Conservation (phyloP, 2,329 filamentous ascomycete genomes). For the Phaeophleospora eucalypticola region DNA sequence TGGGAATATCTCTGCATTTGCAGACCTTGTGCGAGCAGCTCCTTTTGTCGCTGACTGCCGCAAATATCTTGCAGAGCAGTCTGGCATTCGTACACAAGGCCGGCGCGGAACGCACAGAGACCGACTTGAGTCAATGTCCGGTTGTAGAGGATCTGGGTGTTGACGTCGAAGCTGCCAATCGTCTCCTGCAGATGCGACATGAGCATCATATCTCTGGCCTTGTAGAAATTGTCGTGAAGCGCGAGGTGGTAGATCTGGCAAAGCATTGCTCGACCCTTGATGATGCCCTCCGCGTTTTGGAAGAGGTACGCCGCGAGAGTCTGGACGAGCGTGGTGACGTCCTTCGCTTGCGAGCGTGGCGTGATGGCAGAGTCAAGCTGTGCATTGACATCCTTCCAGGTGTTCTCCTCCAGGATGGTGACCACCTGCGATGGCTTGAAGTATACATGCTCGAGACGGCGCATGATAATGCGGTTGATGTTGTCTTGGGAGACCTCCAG, state of each 20-base stretch:
- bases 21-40: conserved; percentile 93
- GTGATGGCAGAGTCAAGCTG: conserved; percentile 75
- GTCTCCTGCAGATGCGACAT: conserved; percentile 99
- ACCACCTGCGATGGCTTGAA: conserved; percentile 97
- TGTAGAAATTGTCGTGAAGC: conserved; percentile 96
- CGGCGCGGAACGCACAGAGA: conserved; percentile 95
- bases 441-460: conserved; percentile 93
- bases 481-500: conserved; percentile 78
- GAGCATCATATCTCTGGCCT: conserved; percentile 96
- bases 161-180: conserved; percentile 93
- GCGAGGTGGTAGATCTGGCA: conserved; percentile 99
- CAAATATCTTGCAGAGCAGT: conserved; percentile 98
- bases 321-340: conserved; percentile 73
- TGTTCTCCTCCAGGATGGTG: conserved; percentile 88
- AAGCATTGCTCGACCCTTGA: conserved; percentile 92
- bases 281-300: conserved; percentile 88
- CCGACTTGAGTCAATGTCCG: conserved; percentile 95
- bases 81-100: conserved; percentile 94
- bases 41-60: conserved; percentile 95
- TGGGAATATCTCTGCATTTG: conserved; percentile 97
- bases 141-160: conserved; percentile 98
- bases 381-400: conserved; percentile 75
- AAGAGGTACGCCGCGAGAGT: conserved; percentile 94
- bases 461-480: conserved; percentile 88
- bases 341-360: conserved; percentile 62